Evolutionary conservation across 148 eudicot species (phyloP).

Genomic region (Dysphania ambrosioides): DNA sequence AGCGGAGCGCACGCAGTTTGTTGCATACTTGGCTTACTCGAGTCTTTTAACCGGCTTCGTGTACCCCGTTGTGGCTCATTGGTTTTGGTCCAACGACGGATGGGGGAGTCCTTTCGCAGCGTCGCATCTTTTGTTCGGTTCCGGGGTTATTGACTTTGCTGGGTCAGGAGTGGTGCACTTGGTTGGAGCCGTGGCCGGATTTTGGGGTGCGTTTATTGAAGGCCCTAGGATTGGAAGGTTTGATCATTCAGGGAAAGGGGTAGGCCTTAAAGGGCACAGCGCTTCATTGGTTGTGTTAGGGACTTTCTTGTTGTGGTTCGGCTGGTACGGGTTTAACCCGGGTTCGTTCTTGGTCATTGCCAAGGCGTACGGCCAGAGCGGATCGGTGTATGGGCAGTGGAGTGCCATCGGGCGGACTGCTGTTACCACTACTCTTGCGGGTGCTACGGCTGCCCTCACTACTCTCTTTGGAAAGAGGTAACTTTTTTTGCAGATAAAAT

Average conservation of each 20-base stretch:
- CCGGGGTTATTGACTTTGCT: conserved; percentile 45
- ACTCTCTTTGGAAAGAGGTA: conserved; percentile 38
- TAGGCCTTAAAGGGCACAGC: conserved; percentile 32
- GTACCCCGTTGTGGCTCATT: conserved; percentile 26
- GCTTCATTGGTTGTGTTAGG: conserved; percentile 39
- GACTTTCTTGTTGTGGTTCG: conserved; percentile 41
- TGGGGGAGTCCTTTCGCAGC: conserved; percentile 21
- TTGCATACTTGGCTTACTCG: conserved; percentile 21
- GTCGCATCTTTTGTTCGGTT: conserved; percentile 27
- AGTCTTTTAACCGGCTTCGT: conserved; percentile 24
- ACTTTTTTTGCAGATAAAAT: too few species aligned
- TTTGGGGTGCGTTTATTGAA: conserved; percentile 48
- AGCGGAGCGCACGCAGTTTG: conserved; percentile 28
- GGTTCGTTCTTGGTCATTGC: conserved; percentile 44
- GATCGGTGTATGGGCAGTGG: conserved; percentile 49
- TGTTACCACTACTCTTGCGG: conserved; percentile 47
- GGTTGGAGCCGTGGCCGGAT: conserved; percentile 47
- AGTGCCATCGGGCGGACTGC: conserved; percentile 46
- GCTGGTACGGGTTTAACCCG: conserved; percentile 41
- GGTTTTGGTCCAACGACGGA: conserved; percentile 30
- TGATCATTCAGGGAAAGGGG: conserved; percentile 30
- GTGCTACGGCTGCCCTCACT: conserved; percentile 46
- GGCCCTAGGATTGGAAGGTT: conserved; percentile 54
- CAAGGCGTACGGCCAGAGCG: conserved; percentile 31
- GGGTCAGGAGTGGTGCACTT: conserved; percentile 47